Conservation (phyloP, 2,329 filamentous ascomycete genomes). For the Didymella exigua region DNA sequence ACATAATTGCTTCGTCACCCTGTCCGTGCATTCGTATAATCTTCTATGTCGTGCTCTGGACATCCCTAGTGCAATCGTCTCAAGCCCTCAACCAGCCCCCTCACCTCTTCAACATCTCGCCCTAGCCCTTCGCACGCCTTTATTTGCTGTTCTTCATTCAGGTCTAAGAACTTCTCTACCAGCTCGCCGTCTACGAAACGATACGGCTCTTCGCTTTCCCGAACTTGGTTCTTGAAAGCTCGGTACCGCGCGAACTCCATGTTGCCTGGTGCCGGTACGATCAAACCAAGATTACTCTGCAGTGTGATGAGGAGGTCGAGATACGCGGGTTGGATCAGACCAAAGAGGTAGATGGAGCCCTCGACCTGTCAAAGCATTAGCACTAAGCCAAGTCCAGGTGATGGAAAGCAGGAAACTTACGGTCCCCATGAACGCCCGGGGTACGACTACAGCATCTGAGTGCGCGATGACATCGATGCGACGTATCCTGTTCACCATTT, state of each 20-base stretch:
- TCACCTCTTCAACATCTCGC: slow-evolving; percentile 63
- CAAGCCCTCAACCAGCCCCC: slow-evolving; percentile 64
- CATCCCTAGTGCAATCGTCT: slow-evolving; percentile 52
- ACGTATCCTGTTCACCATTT: slow-evolving; percentile 90
- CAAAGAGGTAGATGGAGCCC: slow-evolving; percentile 89
- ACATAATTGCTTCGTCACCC: background rate
- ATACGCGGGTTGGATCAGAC: slow-evolving; percentile 72
- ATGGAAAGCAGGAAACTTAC: slow-evolving; percentile 58
- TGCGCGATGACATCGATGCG: slow-evolving; percentile 71
- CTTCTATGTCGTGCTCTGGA: background rate
- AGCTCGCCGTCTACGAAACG: slow-evolving; percentile 93
- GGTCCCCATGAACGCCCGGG: slow-evolving; percentile 86
- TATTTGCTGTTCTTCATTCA: slow-evolving; percentile 64
- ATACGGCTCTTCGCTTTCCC: slow-evolving; percentile 75
- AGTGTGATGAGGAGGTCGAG: slow-evolving; percentile 83
- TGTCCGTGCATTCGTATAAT: background rate
- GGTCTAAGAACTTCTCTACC: slow-evolving; percentile 81
- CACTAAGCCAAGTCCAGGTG: background rate
- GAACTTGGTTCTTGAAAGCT: slow-evolving; percentile 76
- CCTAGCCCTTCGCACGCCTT: slow-evolving; percentile 59
- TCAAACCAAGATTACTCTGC: slow-evolving; percentile 71
- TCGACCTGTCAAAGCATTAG: slow-evolving; percentile 67
- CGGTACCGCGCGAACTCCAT: slow-evolving; percentile 80
- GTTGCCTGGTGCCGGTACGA: slow-evolving; percentile 71
- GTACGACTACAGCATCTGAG: slow-evolving; percentile 71